These are phyloP conservation scores for Globisporangium nagaii DNA, from an alignment of 352 stramenopile species.

Conservation along the genomic window DNA sequence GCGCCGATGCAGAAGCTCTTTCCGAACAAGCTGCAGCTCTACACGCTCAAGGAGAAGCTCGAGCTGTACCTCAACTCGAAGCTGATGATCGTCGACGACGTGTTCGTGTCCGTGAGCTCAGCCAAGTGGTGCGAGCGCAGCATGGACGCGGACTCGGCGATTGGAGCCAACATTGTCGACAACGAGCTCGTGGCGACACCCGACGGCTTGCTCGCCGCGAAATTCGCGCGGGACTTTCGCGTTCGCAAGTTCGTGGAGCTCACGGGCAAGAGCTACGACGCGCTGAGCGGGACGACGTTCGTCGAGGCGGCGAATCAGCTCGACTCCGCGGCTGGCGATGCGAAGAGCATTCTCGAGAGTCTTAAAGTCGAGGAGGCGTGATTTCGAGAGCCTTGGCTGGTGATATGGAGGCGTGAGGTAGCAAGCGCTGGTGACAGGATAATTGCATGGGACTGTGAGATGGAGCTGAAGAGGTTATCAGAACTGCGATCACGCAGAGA, in stretches of 20 bases:
- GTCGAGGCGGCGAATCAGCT: conserved; percentile 1
- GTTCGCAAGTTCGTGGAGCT: conserved; percentile 7
- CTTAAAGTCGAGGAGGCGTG: not conserved
- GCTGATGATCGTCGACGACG: conserved; percentile 13
- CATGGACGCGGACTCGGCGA: too few relatives aligned
- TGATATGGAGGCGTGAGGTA: too few relatives aligned
- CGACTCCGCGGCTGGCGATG: not conserved
- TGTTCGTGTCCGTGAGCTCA: conserved; percentile 22
- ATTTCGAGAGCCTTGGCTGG: too few relatives aligned
- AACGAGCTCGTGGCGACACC: too few relatives aligned
- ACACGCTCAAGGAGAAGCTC: not conserved
- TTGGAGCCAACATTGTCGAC: conserved; percentile 11
- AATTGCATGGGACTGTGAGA: too few relatives aligned
- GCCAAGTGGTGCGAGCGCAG: too few relatives aligned
- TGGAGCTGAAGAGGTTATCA: too few relatives aligned
- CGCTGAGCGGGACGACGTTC: conserved; percentile 10
- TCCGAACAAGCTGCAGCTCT: not conserved
- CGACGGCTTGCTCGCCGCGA: not conserved
- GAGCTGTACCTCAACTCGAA: not conserved
- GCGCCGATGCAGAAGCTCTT: not conserved
- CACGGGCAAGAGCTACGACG: conserved; percentile 6
- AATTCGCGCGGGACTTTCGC: not conserved
- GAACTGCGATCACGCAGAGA: too few relatives aligned
- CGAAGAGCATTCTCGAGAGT: not conserved
- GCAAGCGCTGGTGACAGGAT: too few relatives aligned